Evolutionary conservation across 306 rosid species (phyloP).

Genomic region (Oxytropis ochrocephala): DNA sequence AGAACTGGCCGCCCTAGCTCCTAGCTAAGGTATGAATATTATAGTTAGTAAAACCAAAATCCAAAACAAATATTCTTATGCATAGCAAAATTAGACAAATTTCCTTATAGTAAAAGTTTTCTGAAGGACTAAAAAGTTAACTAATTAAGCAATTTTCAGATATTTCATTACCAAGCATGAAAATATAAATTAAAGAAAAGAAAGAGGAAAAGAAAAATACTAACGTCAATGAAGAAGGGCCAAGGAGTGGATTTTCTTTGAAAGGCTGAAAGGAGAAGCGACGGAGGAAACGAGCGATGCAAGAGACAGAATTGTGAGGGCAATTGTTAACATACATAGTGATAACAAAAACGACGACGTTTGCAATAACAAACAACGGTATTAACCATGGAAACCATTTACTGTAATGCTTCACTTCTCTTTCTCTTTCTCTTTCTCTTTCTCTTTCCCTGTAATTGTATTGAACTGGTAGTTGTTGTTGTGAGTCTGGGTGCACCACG

Average conservation of each 20-base stretch:
- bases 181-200: not conserved
- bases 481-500: conserved; percentile 47
- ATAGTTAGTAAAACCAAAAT: not conserved
- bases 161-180: not conserved
- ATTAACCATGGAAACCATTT: conserved; percentile 78
- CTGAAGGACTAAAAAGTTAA: not conserved
- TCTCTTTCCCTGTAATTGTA: conserved; percentile 8
- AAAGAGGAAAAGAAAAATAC: not conserved
- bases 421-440: conserved; percentile 14
- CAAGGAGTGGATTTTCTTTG: conserved; percentile 89
- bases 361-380: conserved; percentile 60
- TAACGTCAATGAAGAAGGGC: conserved; percentile 85
- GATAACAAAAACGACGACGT: conserved; percentile 42
- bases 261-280: conserved; percentile 89
- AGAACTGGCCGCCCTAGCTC: too few species aligned
- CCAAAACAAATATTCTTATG: not conserved
- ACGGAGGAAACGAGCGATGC: conserved; percentile 63
- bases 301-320: conserved; percentile 70
- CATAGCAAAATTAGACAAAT: too few species aligned
- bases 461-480: conserved; percentile 17
- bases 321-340: conserved; percentile 91
- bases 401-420: conserved; percentile 54
- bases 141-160: not conserved
- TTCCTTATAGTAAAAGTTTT: too few species aligned
- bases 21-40: too few species aligned